A percentile compares a stretch with the other conserved stretches of the same genome.
Conservation (phyloP, 225 moss, liverwort and hornwort genomes). For the Physcomitrellopsis africana region DNA sequence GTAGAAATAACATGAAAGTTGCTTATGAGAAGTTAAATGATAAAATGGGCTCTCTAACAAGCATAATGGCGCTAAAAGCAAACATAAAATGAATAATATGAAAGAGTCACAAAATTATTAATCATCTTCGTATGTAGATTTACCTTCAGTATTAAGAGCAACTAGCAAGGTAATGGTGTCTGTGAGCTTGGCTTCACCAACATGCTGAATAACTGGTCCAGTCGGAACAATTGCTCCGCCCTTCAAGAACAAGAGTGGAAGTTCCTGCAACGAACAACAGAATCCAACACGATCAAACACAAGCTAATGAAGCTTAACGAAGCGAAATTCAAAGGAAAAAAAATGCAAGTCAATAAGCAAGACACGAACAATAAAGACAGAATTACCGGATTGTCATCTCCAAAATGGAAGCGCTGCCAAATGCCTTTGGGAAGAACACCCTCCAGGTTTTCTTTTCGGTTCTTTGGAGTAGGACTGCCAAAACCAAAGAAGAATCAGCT, state of each 20-base stretch:
- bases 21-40: not conserved
- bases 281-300: not conserved
- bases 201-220: slow-evolving; percentile 64
- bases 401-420: slow-evolving; percentile 85
- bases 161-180: slow-evolving; percentile 73
- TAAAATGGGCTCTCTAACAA: too few species aligned
- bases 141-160: slow-evolving; percentile 72
- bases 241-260: slow-evolving; percentile 77
- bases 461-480: slow-evolving; percentile 47
- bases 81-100: not conserved
- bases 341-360: not conserved
- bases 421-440: slow-evolving; percentile 64
- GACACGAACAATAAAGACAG: not conserved
- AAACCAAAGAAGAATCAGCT: not conserved
- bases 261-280: slow-evolving; percentile 47
- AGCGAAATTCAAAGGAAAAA: not conserved
- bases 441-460: slow-evolving; percentile 36
- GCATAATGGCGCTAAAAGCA: too few species aligned
- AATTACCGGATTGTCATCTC: slow-evolving; percentile 72
- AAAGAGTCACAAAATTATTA: not conserved
- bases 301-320: not conserved
- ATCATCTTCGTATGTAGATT: not conserved
- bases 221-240: slow-evolving; percentile 82
- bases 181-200: slow-evolving; percentile 47
- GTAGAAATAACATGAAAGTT: not conserved